Base-by-base conservation (phyloP, 2,329 filamentous ascomycete genomes). In the Colletotrichum neosansevieriae region DNA sequence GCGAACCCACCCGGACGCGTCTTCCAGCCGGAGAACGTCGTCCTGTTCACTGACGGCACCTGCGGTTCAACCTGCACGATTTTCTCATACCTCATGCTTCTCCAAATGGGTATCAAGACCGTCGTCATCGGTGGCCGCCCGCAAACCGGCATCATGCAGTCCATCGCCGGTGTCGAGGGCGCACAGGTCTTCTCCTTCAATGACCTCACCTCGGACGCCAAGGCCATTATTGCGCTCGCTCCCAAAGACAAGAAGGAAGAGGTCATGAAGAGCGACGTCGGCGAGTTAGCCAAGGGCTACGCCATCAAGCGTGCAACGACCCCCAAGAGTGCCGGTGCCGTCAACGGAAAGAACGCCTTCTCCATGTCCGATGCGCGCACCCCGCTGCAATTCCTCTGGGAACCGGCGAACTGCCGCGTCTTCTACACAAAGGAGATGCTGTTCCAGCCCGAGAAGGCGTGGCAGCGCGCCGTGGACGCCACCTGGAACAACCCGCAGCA, bases 61-160 rank as follows among this genome's bases (percentile, higher is more conserved):
- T 89, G 86, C 72, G 83, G 82, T 15, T 86, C 84, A 1, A 85
- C 86, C 2, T 89, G 86, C 75, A 82, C 85, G 13, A 81, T 87
- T 42, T 87, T 89, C 73, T 79, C 80, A 2, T 86, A 88, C 70
- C 78, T 88, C 50, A 81, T 88, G 79, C 83, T 83, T 53, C 77
- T 82, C 19, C 81, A 86, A 71, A 80, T 79, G 42, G 81, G 81
- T 58, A 79, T 86, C 15, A 82, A 82, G 72, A 83, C 82, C 1
- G 80, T 84, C n/a, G 80, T 79, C 3, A 76, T 85, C 34, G 85
- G 85, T 57, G 85, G 85, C 1, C 76, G 77, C 1, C 80, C 81
- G 29, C 77, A 78, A 59, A 74, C 76, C 10, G 80, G 83, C 1
- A 76, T 77, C 4, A 86, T 86, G 74, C 84, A 86, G 73, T 81